Evolutionary conservation across 768 basidiomycete species (phyloP).

Genomic region (Trametes punicea): DNA sequence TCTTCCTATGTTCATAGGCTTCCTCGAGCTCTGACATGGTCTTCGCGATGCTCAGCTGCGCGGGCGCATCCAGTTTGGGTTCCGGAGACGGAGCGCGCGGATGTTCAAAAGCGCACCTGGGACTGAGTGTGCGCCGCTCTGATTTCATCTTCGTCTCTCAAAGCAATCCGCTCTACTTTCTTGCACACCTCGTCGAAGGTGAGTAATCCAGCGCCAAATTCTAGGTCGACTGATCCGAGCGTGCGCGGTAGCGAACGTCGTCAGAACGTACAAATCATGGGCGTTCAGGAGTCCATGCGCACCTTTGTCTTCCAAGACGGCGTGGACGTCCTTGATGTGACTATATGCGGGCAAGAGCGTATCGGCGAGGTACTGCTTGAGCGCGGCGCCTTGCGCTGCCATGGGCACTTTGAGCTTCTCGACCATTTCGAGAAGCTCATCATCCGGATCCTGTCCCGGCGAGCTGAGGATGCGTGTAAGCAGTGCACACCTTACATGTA

Average conservation of each 20-base stretch:
- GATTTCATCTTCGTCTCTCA: slow-evolving; percentile 43
- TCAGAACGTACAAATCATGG: slow-evolving; percentile 2
- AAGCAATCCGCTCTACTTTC: slow-evolving; percentile 43
- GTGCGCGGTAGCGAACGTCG: neutral
- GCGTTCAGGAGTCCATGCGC: neutral
- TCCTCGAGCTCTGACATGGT: slow-evolving; percentile 46
- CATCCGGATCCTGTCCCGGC: slow-evolving; percentile 21
- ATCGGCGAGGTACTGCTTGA: slow-evolving; percentile 32
- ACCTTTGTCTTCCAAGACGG: slow-evolving; percentile 32
- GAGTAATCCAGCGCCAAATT: slow-evolving; percentile 40
- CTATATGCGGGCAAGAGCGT: slow-evolving; percentile 35
- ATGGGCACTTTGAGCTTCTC: slow-evolving; percentile 28
- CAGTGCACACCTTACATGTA: too few relatives aligned
- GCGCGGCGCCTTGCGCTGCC: slow-evolving; percentile 24
- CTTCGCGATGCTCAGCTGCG: slow-evolving; percentile 41
- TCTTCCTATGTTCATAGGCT: slow-evolving; percentile 46
- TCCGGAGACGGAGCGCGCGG: slow-evolving; percentile 37
- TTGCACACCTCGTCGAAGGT: slow-evolving; percentile 55
- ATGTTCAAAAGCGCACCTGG: slow-evolving; percentile 45
- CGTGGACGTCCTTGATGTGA: slow-evolving; percentile 37
- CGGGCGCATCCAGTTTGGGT: slow-evolving; percentile 45
- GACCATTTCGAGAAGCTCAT: slow-evolving; percentile 26
- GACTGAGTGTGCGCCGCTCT: slow-evolving; percentile 37
- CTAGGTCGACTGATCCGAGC: slow-evolving; percentile 26
- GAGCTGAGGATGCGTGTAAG: slow-evolving; percentile 19